Conservation (phyloP, 2,329 filamentous ascomycete species). For the Plectosphaerella cucumerina region DNA sequence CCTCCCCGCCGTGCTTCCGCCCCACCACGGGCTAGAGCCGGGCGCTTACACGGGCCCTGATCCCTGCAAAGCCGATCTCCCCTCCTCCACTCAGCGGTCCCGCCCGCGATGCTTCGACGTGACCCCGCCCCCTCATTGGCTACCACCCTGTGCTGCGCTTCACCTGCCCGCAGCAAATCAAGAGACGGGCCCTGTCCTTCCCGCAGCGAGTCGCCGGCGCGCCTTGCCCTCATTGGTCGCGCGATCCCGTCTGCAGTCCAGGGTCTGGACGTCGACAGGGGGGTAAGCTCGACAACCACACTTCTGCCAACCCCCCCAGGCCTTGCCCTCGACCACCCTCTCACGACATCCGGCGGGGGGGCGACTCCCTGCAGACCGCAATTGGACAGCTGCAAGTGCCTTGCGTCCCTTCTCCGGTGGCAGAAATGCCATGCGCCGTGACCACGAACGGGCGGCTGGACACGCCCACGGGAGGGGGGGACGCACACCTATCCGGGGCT, state of each 20-base stretch:
- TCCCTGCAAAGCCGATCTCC: slow-evolving; percentile 6
- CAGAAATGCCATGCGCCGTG: neutral
- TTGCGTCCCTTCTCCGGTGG: neutral
- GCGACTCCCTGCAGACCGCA: neutral
- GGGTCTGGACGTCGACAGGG: neutral
- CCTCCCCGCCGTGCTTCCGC: neutral
- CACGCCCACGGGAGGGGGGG: neutral
- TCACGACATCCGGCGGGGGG: neutral
- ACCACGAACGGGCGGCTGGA: slow-evolving; percentile 8
- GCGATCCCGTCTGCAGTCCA: neutral
- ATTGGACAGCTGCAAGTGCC: slow-evolving; percentile 12
- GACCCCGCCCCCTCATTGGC: slow-evolving; percentile 2
- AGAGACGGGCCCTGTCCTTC: slow-evolving; percentile 1
- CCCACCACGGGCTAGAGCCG: neutral
- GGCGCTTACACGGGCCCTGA: slow-evolving; percentile 12
- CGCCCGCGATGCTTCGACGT: neutral
- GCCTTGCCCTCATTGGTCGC: neutral
- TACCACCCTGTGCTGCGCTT: neutral
- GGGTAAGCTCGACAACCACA: neutral
- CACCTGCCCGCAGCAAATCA: slow-evolving; percentile 1
- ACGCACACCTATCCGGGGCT: no score
- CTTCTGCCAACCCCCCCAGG: neutral
- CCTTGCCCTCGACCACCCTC: neutral
- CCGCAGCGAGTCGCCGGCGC: slow-evolving; percentile 11
- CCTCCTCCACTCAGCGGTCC: slow-evolving; percentile 6